Base-by-base conservation (phyloP, 371 early-diverging fungal genomes). In the Phascolomyces articulosus region DNA sequence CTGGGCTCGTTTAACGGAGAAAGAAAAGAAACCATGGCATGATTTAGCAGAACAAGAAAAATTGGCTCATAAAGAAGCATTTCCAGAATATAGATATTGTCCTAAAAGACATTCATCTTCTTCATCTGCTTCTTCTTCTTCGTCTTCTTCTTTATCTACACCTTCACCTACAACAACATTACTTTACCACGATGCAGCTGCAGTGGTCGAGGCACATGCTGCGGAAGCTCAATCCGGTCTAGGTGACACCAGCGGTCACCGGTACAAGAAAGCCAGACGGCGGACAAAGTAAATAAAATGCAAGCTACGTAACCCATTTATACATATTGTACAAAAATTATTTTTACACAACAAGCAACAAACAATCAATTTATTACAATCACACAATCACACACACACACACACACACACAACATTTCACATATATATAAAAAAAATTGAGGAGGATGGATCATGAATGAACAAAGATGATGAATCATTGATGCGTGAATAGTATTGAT, bases 11-110 rank as follows among this genome's bases (percentile, higher is more conserved):
- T 60, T 80, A 51, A 66, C 80, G 40, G 80, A 80, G 55, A 66
- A 66, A 31, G 77, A 80, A 73, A 80, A 80, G 65, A 78, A 74
- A 49, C 80, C 80, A 38, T 80, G 80, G 80, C 75, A 79, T 67
- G 72, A 70, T 55, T 55, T 79, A 40, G 80, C 80, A 9, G 80
- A 79, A 63, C 77, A 79, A 55, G 77, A 76, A 58, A 79, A 77
- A 53, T 60, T 70, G 27, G 80, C 80, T 6, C 80, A 80, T 53
- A 77, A 77, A 58, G 80, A 75, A 69, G 80, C 80, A 1, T 80
- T 80, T 59, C 80, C 80, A 28, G 74, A 75, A 41, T 80, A 80
- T 57, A 73, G 78, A 44, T 80, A 77, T 38, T 80, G 77, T 40
- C 80, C 80, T 0, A 76, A 76, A 58, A 67, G 78, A 27, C 64